A percentile compares a stretch with the other conserved stretches of the same genome.
Evolutionary conservation across 2,329 filamentous ascomycete genomes (phyloP).

Genomic region (Aspergillus ustus): DNA sequence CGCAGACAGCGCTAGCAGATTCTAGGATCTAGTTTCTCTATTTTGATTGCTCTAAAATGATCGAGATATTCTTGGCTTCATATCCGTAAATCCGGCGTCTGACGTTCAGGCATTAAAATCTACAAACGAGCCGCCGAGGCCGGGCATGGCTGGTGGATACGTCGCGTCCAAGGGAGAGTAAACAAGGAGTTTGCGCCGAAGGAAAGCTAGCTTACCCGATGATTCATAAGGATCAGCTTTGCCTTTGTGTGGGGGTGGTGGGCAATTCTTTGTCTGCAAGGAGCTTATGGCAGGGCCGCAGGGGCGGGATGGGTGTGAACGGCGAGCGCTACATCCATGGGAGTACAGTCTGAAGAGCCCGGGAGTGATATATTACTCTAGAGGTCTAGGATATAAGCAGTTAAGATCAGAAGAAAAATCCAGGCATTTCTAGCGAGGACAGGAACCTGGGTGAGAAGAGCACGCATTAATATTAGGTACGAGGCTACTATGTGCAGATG

Average conservation of each 20-base stretch:
- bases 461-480: not conserved
- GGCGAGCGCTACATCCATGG: not conserved
- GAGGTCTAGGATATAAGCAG: too few species aligned
- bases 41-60: not conserved
- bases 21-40: not conserved
- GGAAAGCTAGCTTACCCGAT: slow-evolving; percentile 7
- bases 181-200: slow-evolving; percentile 12
- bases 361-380: not conserved
- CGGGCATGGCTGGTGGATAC: not conserved
- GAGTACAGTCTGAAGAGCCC: not conserved
- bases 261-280: slow-evolving; percentile 16
- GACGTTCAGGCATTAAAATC: slow-evolving; percentile 4
- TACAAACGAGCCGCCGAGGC: slow-evolving; percentile 6
- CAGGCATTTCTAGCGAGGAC: not conserved
- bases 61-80: not conserved
- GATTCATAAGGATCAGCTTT: slow-evolving; percentile 7
- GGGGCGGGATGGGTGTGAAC: not conserved
- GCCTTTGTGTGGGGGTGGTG: slow-evolving; percentile 10
- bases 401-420: not conserved
- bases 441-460: not conserved
- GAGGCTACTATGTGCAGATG: not conserved
- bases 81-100: slow-evolving; percentile 20
- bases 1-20: not conserved
- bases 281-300: slow-evolving; percentile 1
- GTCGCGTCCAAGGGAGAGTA: slow-evolving; percentile 8